A percentile compares a stretch with the other conserved stretches of the same genome.
Conservation (phyloP, 2,329 filamentous ascomycete genomes). For the Aspergillus pseudoterreus region DNA sequence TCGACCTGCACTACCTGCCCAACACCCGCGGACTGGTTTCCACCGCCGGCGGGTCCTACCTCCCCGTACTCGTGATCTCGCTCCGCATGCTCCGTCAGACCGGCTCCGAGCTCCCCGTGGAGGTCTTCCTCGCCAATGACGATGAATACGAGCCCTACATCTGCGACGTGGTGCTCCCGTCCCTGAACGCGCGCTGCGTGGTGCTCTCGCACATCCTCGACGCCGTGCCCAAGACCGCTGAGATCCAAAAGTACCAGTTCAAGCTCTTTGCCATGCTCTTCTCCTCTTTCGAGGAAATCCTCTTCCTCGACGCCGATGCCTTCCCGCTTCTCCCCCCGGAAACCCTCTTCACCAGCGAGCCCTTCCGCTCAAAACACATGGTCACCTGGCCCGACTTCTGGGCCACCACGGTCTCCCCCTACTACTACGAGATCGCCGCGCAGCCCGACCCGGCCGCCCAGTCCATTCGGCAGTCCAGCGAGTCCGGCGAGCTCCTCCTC, state of each 20-base stretch:
- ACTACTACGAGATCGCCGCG: slow-evolving; percentile 38
- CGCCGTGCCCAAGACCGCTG: slow-evolving; percentile 21
- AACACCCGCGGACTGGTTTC: slow-evolving; percentile 45
- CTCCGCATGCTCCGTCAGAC: slow-evolving; percentile 44
- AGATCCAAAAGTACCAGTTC: slow-evolving; percentile 45
- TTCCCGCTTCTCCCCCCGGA: slow-evolving; percentile 44
- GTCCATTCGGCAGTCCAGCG: slow-evolving; percentile 31
- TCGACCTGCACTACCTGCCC: slow-evolving; percentile 30
- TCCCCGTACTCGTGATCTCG: slow-evolving; percentile 43
- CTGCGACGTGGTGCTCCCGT: slow-evolving; percentile 42
- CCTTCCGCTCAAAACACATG: slow-evolving; percentile 41
- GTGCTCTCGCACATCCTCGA: slow-evolving; percentile 43
- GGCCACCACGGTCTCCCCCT: slow-evolving; percentile 35
- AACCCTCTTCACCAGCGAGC: slow-evolving; percentile 37
- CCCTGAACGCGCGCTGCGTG: slow-evolving; percentile 42
- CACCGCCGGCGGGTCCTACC: slow-evolving; percentile 42
- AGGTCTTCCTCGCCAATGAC: slow-evolving; percentile 43
- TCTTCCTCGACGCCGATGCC: slow-evolving; percentile 49
- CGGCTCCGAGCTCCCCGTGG: slow-evolving; percentile 42
- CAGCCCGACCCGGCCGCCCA: slow-evolving; percentile 19
- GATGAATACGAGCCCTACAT: slow-evolving; percentile 41
- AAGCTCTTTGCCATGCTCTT: slow-evolving; percentile 49
- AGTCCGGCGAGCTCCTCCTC: slow-evolving; percentile 46
- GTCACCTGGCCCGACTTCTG: slow-evolving; percentile 50
- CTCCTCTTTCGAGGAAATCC: slow-evolving; percentile 47